Evolutionary conservation across 352 stramenopile species (phyloP), one percentile per base, ranked within the genome.

Genomic region (Phytophthora meadii): DNA sequence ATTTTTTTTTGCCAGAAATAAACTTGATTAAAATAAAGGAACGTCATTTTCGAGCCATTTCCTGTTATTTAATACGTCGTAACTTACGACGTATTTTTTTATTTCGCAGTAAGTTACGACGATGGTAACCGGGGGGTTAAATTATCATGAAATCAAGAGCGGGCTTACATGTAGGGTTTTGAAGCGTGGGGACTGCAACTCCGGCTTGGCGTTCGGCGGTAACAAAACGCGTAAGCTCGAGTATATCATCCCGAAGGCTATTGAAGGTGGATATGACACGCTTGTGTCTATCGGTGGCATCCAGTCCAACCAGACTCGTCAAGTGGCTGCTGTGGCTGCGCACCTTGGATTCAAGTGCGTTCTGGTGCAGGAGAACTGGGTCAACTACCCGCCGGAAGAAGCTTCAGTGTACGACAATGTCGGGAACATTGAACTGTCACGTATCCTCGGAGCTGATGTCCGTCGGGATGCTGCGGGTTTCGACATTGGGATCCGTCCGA

Each of bases 181-280:
- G n/a, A 77, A 77, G 59, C 69, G 69, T 8, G 69, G 74, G 37
- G 69, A 77, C 45, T 77, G 69, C 54, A 77, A 77, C 50, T 77
- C 69, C 5, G 69, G 69, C 9, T 19, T 77, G 42, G 69, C 69
- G 17, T 77, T 77, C 39, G 69, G 69, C 34, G 69, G 69, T 10
- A 77, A 77, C 54, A 77, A 77, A 59, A 77, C 69, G 45, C 69
- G 69, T 19, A 77, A 77, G 37, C 69, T 77, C 50, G 69, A 77
- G 59, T 77, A 77, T 25, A 77, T 77, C 41, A 71, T 77, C 30
- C 69, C 69, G 7, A 64, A 77, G 30, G 69, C 69, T 27, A 77
- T 77, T 9, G 64, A 74, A 11, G 69, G 69, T 9, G 69, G 69
- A 11, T 77, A 77, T 49, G 69, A 77, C 45, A 77, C 69, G 19